phyloP scores from a whole-genome alignment of 768 basidiomycete genomes.

The Phlebiopsis gigantea region DNA sequence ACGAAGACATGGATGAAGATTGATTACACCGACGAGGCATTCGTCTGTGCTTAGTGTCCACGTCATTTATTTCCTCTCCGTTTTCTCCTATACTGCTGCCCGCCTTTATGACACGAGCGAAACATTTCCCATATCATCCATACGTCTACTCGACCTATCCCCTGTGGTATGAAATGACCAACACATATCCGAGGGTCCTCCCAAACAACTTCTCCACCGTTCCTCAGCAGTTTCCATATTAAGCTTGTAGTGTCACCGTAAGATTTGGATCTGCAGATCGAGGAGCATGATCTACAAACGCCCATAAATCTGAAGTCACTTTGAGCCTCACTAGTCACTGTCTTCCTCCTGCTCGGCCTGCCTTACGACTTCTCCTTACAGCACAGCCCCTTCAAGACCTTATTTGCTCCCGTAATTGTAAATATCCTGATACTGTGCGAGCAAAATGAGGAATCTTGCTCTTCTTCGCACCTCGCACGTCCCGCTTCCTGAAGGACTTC shows the following conservation, averaged over 20 bases:
- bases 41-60: no score
- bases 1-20: constrained; percentile 8
- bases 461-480: constrained; percentile 7
- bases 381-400: neutral
- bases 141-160: no score
- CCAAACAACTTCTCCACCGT: neutral
- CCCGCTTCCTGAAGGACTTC: constrained; percentile 4
- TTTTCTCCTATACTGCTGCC: no score
- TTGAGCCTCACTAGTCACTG: neutral
- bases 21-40: no score
- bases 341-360: neutral
- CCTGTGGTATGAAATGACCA: no score
- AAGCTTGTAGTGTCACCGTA: neutral
- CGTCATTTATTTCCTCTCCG: no score
- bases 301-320: neutral
- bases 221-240: neutral
- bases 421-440: neutral
- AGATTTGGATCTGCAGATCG: neutral
- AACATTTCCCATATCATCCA: no score
- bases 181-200: neutral
- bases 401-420: neutral
- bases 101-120: no score
- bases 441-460: constrained; percentile 13
- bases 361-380: neutral
- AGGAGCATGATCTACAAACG: neutral